phyloP scores from a whole-genome alignment of 2,329 filamentous ascomycete species.

The Anthostomella pinea region DNA sequence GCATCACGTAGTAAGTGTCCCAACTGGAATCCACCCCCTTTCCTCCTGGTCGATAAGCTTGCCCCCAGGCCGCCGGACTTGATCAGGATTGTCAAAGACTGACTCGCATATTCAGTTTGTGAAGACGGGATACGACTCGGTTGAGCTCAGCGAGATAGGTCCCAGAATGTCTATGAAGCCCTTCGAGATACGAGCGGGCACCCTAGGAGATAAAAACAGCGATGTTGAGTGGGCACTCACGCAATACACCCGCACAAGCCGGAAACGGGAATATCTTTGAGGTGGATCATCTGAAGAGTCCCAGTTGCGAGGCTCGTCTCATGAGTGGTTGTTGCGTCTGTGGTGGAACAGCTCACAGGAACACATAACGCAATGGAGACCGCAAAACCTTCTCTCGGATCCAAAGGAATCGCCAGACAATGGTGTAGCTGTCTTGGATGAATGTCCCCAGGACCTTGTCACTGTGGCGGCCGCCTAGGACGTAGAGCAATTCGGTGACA shows the following conservation, averaged over 20 bases:
- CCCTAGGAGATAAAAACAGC: slow-evolving; percentile 89
- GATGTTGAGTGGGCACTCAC: slow-evolving; percentile 96
- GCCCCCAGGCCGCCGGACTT: no score
- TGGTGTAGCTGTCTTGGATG: slow-evolving; percentile 15
- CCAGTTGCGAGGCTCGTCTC: no score
- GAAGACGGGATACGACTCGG: slow-evolving; percentile 83
- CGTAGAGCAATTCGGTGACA: slow-evolving; percentile 14
- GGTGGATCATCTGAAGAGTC: neutral
- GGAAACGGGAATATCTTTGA: slow-evolving; percentile 94
- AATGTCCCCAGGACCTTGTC: slow-evolving; percentile 8
- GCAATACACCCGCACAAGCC: slow-evolving; percentile 88
- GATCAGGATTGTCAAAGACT: no score
- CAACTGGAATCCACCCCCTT: no score
- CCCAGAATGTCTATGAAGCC: slow-evolving; percentile 96
- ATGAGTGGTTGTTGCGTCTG: no score
- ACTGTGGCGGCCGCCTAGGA: slow-evolving; percentile 12
- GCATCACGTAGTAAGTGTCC: slow-evolving; percentile 91
- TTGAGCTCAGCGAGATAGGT: slow-evolving; percentile 85
- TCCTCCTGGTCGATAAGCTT: no score
- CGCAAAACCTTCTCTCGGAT: slow-evolving; percentile 19
- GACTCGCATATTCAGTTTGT: no score
- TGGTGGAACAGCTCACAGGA: slow-evolving; percentile 12
- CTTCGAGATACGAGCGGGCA: slow-evolving; percentile 90
- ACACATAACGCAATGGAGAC: slow-evolving; percentile 21
- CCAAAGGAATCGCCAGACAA: slow-evolving; percentile 22